These are phyloP conservation scores for Vaccinium corymbosum DNA, from an alignment of 148 eudicot genomes.

Conservation along the genomic window DNA sequence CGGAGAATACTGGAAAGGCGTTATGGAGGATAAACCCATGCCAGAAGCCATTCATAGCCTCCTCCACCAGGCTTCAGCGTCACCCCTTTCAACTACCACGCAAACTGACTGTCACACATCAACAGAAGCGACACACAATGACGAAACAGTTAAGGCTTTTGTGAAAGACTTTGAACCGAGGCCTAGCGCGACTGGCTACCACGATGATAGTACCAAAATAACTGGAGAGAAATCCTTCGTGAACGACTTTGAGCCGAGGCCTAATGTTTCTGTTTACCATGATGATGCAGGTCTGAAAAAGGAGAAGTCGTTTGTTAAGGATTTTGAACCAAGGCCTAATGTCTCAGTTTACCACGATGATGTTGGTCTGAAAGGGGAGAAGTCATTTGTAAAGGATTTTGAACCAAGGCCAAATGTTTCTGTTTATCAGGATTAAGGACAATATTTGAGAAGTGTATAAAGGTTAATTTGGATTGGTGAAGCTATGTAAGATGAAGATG, in stretches of 20 bases:
- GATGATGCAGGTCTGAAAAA: neutral
- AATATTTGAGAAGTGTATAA: too few species aligned
- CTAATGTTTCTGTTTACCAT: conserved; percentile 16
- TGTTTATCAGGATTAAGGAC: conserved; percentile 11
- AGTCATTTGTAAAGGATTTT: conserved; percentile 14
- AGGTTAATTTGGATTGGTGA: neutral
- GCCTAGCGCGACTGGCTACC: neutral
- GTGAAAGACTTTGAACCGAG: neutral
- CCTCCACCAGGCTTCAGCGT: neutral
- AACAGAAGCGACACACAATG: neutral
- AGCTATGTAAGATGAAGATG: neutral
- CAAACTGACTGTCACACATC: neutral
- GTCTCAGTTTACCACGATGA: neutral
- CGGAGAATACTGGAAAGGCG: too few species aligned
- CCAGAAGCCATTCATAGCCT: neutral
- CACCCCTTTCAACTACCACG: neutral
- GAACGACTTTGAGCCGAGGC: conserved; percentile 25
- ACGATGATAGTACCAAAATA: neutral
- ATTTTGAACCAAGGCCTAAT: conserved; percentile 19
- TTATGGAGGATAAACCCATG: too few species aligned
- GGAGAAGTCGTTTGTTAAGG: conserved; percentile 2
- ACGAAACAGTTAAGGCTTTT: neutral
- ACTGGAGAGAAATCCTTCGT: neutral
- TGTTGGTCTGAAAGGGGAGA: neutral
- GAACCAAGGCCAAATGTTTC: conserved; percentile 15